Evolutionary conservation across 768 basidiomycete genomes (phyloP), one percentile per base, ranked within the genome.

Genomic region (Boletus reticulatus): DNA sequence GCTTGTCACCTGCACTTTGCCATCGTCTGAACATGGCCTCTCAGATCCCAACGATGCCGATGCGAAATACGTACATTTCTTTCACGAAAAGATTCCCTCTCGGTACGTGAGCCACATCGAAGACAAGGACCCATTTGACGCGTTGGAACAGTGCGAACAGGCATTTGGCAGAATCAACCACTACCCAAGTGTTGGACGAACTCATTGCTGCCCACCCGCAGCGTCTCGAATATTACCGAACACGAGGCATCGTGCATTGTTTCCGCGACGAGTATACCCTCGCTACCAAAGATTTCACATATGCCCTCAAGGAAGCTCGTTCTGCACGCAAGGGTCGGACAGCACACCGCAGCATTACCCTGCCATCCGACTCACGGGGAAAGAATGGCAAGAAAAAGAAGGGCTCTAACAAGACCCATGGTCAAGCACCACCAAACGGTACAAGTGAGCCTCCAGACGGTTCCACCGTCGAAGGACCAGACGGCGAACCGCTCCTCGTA

Each of bases 1-100:
- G 10, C 16, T 36, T 10, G 44, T 36, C 50, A 4, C 34, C 39
- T 34, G 16, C 29, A 48, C 34, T 16, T 7, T 4, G 45, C 31
- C 36, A 3, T 46, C 13, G 8, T 34, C 52, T 5, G 37, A 57
- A 60, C 50, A 22, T 12, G 42, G 29, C 29, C 11, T 32, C 37
- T 14, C 56, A 92, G 92, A 94, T 67, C 89, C 90, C 0, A 75
- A 79, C 58, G 88, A 94, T 60, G 61, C 80, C 10, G 89, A 94
- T 62, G 92, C 92, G 13, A 84, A 80, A 76, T 94, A 94, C 67
- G 92, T 95, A 3, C 88, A 94, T 64, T 95, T 95, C 68, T 95
- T 95, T 73, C 93, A 95, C 62, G 92, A 95, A 67, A 94, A 93
- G 74, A 95, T 95, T 60, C 93, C 93, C 20, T 94, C 93, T 52